These are phyloP conservation scores for Lecanosticta acicola DNA, from an alignment of 2,329 filamentous ascomycete species.

Conservation along the genomic window DNA sequence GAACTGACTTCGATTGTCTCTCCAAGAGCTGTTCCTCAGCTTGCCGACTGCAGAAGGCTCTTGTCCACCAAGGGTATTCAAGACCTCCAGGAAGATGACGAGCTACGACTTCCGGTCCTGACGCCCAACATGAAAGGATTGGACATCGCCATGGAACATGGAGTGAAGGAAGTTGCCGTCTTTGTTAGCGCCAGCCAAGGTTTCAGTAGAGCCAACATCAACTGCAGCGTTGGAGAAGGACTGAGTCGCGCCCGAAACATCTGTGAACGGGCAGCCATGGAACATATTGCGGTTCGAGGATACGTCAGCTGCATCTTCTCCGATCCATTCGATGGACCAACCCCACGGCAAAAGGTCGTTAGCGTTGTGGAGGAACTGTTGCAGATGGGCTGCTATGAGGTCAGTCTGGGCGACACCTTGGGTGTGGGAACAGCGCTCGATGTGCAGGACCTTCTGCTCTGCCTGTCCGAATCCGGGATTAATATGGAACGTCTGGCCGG, in stretches of 20 bases:
- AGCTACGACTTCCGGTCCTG: conserved; percentile 31
- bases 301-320: conserved; percentile 41
- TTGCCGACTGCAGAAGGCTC: conserved; percentile 20
- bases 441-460: conserved; percentile 28
- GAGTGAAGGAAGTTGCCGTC: conserved; percentile 37
- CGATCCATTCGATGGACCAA: conserved; percentile 34
- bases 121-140: conserved; percentile 39
- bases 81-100: conserved; percentile 1
- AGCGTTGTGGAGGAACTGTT: conserved; percentile 11
- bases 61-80: conserved; percentile 1
- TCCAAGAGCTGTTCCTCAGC: conserved; percentile 50
- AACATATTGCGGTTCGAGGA: conserved; percentile 32
- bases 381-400: conserved; percentile 25
- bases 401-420: conserved; percentile 25
- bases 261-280: conserved; percentile 22
- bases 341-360: conserved; percentile 12
- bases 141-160: conserved; percentile 53
- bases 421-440: conserved; percentile 22
- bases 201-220: conserved; percentile 40
- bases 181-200: conserved; percentile 40
- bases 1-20: conserved; percentile 51
- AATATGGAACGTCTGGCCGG: conserved; percentile 18
- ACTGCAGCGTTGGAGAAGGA: conserved; percentile 36
- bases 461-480: conserved; percentile 25
- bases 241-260: conserved; percentile 33